Conservation (phyloP, 768 basidiomycete genomes). For the Boletus eberwhitei region DNA sequence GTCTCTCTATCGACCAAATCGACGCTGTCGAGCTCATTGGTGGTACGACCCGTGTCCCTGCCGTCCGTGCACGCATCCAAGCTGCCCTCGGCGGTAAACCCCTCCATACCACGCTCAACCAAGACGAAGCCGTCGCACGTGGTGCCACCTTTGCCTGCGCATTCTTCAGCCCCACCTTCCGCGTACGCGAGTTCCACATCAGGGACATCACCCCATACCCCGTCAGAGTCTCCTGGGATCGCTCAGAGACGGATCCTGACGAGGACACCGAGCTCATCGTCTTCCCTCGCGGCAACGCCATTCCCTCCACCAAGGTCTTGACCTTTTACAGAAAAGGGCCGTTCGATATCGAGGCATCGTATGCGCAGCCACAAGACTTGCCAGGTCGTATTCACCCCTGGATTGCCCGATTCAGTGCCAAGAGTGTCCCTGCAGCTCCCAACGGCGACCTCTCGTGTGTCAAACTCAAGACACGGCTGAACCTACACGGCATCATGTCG, state of each 20-base stretch:
- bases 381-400: conserved; percentile 84
- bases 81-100: conserved; percentile 75
- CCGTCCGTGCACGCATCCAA: conserved; percentile 85
- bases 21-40: conserved; percentile 92
- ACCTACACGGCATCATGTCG: conserved; percentile 80
- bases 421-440: conserved; percentile 67
- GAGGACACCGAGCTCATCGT: conserved; percentile 92
- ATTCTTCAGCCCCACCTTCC: conserved; percentile 96
- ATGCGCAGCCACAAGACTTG: conserved; percentile 67
- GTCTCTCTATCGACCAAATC: conserved; percentile 78
- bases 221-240: conserved; percentile 87
- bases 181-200: conserved; percentile 91
- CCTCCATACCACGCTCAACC: conserved; percentile 93
- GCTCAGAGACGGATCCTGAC: conserved; percentile 67
- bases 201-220: conserved; percentile 86
- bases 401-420: conserved; percentile 78
- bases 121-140: conserved; percentile 95
- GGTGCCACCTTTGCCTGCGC: conserved; percentile 97
- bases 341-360: conserved; percentile 86
- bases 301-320: conserved; percentile 94
- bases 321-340: conserved; percentile 88
- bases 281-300: conserved; percentile 78
- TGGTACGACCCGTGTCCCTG: conserved; percentile 89
- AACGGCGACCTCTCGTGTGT: conserved; percentile 76
- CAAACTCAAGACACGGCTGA: conserved; percentile 88